These are phyloP conservation scores for Beauveria sp. DNA, from an alignment of 2,329 filamentous ascomycete genomes.

Conservation along the genomic window DNA sequence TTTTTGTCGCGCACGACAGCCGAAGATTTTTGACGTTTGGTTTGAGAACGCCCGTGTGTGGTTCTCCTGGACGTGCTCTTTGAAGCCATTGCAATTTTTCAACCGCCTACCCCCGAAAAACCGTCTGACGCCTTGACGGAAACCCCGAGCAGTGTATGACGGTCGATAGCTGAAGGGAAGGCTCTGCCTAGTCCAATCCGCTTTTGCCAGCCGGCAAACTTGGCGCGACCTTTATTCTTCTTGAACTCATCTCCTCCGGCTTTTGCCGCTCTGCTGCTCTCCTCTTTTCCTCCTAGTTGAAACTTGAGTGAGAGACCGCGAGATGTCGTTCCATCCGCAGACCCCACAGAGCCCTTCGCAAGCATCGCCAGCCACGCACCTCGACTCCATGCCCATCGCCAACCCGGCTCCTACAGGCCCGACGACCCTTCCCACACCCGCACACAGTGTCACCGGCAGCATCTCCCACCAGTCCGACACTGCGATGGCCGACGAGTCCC, in stretches of 20 bases:
- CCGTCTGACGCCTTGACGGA: slow-evolving; percentile 3
- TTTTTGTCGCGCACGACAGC: background rate
- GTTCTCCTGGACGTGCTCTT: background rate
- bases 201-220: slow-evolving; percentile 11
- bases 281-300: background rate
- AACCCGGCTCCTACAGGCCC: slow-evolving; percentile 33
- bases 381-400: slow-evolving; percentile 37
- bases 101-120: background rate
- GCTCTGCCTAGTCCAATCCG: slow-evolving; percentile 11
- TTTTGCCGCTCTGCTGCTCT: background rate
- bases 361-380: slow-evolving; percentile 47
- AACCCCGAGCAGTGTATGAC: slow-evolving; percentile 11
- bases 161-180: slow-evolving; percentile 10
- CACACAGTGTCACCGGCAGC: slow-evolving; percentile 54
- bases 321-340: slow-evolving; percentile 60
- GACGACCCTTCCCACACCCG: slow-evolving; percentile 50
- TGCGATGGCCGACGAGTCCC: slow-evolving; percentile 43
- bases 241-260: background rate
- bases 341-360: slow-evolving; percentile 62
- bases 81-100: background rate
- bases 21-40: background rate
- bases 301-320: slow-evolving; percentile 14
- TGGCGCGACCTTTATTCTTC: slow-evolving; percentile 7
- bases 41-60: no score
- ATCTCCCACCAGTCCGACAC: slow-evolving; percentile 37